Conservation (phyloP, 306 rosid species). For the Vigna mungo region DNA sequence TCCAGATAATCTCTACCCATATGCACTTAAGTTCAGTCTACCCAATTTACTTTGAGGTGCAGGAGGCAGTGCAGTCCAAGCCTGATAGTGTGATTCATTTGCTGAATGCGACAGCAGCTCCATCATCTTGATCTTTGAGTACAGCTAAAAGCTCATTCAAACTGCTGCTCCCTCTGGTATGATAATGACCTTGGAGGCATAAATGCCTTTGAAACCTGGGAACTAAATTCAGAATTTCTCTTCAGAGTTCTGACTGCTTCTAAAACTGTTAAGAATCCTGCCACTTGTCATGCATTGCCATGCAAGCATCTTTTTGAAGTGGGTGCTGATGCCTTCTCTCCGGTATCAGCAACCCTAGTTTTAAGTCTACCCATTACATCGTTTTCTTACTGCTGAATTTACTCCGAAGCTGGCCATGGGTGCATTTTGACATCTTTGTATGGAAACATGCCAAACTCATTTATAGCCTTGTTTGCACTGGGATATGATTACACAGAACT, state of each 20-base stretch:
- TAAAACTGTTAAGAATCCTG: constrained; percentile 52
- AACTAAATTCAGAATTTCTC: constrained; percentile 41
- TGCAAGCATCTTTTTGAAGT: constrained; percentile 43
- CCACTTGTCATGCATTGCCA: constrained; percentile 55
- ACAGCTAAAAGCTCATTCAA: constrained; percentile 13
- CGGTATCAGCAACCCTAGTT: constrained; percentile 46
- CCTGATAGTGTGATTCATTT: not conserved
- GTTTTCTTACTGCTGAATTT: constrained; percentile 63
- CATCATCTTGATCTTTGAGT: not conserved
- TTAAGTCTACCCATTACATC: constrained; percentile 47
- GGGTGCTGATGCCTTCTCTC: constrained; percentile 47
- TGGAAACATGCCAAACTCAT: constrained; percentile 56
- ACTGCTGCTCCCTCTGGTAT: not conserved
- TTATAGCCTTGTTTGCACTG: constrained; percentile 39
- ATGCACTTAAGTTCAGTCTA: not conserved
- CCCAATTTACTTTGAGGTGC: constrained; percentile 3
- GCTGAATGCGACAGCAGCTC: not conserved
- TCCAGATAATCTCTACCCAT: constrained; percentile 6
- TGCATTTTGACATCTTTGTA: constrained; percentile 59
- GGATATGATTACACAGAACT: constrained; percentile 35
- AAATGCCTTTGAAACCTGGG: constrained; percentile 5
- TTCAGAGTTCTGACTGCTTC: constrained; percentile 49
- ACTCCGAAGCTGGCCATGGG: constrained; percentile 53
- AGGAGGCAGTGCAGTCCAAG: not conserved
- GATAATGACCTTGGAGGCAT: not conserved